Evolutionary conservation across 139 green algal species (phyloP).

Genomic region (Penium margaritaceum): DNA sequence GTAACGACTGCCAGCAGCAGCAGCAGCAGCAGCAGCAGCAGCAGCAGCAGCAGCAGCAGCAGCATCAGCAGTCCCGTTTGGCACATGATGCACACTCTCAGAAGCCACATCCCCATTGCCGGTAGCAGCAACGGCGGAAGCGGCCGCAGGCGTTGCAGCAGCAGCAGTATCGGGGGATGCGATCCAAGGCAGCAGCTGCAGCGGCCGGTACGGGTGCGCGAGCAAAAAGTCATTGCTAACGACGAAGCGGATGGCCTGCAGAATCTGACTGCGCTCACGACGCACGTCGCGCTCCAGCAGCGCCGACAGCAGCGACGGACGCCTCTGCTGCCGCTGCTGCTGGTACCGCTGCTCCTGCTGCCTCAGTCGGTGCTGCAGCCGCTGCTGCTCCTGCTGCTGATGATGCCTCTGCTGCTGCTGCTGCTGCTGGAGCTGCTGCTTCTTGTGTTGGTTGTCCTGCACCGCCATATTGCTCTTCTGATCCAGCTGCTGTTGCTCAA

Average conservation of each 20-base stretch:
- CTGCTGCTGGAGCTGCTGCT: not conserved
- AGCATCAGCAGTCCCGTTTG: no score
- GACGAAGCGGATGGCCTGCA: constrained; percentile 60
- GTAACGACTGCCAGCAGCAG: no score
- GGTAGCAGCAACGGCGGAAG: no score
- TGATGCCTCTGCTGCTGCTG: no score
- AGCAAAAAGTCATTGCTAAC: constrained; percentile 57
- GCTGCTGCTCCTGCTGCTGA: not conserved
- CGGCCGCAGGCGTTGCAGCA: no score
- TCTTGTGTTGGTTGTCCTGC: not conserved
- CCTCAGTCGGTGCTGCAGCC: not conserved
- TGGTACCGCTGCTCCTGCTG: not conserved
- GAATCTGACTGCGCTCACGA: constrained; percentile 50
- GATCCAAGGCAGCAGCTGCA: constrained; percentile 7
- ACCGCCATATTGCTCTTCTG: not conserved
- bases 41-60: no score
- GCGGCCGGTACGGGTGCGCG: constrained; percentile 5
- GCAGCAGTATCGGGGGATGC: no score
- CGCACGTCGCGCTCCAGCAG: constrained; percentile 55
- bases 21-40: no score
- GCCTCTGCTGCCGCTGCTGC: constrained; percentile 7
- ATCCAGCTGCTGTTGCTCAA: not conserved
- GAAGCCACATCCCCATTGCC: no score
- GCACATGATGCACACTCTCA: no score
- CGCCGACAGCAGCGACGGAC: constrained; percentile 54